A percentile compares a stretch with the other conserved stretches of the same genome.
These are phyloP conservation scores for Botryosphaeria agaves DNA, from an alignment of 2,329 filamentous ascomycete genomes.

Conservation along the genomic window DNA sequence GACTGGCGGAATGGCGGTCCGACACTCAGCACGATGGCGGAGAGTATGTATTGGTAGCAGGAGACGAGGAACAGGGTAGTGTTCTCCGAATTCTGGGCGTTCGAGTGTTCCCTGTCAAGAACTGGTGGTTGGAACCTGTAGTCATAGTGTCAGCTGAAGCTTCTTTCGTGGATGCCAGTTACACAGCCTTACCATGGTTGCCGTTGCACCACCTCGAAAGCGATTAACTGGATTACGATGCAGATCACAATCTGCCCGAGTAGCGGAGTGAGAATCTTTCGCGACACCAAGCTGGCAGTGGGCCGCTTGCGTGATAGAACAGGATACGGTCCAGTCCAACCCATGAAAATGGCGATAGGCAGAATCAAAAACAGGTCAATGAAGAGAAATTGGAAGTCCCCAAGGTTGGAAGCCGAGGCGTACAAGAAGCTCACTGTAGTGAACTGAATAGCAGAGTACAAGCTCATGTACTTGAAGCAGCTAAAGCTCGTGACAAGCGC, in stretches of 20 bases:
- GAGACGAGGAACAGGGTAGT: conserved; percentile 78
- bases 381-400: conserved; percentile 95
- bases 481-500: conserved; percentile 96
- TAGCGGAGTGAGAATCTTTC: conserved; percentile 79
- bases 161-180: not conserved
- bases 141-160: not conserved
- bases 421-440: conserved; percentile 94
- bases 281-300: conserved; percentile 78
- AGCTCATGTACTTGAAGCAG: conserved; percentile 99
- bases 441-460: conserved; percentile 99
- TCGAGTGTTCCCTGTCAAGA: conserved; percentile 60
- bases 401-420: conserved; percentile 79
- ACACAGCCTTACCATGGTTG: conserved; percentile 51
- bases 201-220: conserved; percentile 55
- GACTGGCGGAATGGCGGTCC: conserved; percentile 76
- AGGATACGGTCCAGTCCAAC: conserved; percentile 78
- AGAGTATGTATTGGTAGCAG: conserved; percentile 89
- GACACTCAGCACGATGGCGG: conserved; percentile 78
- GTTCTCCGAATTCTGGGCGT: conserved; percentile 84
- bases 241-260: conserved; percentile 77
- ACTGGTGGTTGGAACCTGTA: conserved; percentile 60
- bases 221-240: conserved; percentile 56
- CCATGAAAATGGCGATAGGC: conserved; percentile 97
- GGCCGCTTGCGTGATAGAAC: conserved; percentile 68
- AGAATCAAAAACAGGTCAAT: conserved; percentile 87